Conservation (phyloP, 345 rosid genomes). For the Mallotus nudiflorus region DNA sequence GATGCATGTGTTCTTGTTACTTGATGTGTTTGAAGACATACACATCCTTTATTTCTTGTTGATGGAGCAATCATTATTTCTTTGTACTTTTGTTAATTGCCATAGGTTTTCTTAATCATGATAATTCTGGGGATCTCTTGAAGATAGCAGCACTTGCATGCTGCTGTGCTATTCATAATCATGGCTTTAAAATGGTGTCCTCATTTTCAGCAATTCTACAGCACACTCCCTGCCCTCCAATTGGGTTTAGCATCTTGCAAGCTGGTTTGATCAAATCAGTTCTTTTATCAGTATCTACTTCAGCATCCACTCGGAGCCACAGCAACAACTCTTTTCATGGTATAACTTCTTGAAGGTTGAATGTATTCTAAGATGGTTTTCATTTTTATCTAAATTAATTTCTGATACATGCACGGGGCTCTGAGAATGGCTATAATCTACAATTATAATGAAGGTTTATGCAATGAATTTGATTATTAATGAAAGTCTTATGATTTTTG, state of each 20-base stretch:
- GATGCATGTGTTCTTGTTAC: too few species aligned
- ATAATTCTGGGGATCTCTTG: conserved; percentile 35
- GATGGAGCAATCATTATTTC: background rate
- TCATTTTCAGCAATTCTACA: conserved; percentile 46
- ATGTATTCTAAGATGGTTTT: background rate
- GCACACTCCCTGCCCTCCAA: conserved; percentile 44
- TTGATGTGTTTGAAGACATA: background rate
- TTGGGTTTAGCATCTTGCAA: conserved; percentile 45
- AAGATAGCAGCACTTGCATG: conserved; percentile 44
- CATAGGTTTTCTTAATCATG: conserved; percentile 39
- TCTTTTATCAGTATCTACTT: conserved; percentile 40
- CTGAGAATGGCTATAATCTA: background rate
- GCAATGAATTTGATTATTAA: background rate
- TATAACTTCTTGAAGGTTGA: conserved; percentile 23
- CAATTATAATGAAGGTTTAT: background rate
- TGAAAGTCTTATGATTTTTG: background rate
- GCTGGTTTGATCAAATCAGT: conserved; percentile 49
- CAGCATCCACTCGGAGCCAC: conserved; percentile 26
- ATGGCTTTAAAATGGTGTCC: conserved; percentile 44
- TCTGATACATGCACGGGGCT: background rate
- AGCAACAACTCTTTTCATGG: conserved; percentile 39
- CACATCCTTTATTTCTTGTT: background rate
- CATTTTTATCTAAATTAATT: background rate
- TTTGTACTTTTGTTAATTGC: conserved; percentile 9
- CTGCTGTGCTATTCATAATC: conserved; percentile 41